Percentiles rank a stretch among this genome's conserved stretches.
These are phyloP conservation scores for Gyrodon lividus DNA, from an alignment of 768 basidiomycete species.

Conservation along the genomic window DNA sequence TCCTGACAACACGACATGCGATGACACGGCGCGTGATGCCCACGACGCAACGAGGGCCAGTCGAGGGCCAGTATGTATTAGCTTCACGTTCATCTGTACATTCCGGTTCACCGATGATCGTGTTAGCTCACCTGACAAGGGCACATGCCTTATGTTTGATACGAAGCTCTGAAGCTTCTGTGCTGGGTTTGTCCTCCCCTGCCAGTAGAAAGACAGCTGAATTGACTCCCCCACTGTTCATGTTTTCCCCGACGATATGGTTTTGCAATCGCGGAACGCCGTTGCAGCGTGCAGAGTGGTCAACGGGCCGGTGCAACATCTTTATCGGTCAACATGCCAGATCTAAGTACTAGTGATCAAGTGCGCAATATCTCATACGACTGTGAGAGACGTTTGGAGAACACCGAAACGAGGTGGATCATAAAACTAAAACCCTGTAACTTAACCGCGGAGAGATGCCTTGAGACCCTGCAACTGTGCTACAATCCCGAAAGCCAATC, in stretches of 20 bases:
- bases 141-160: background rate
- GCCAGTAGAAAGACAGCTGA: background rate
- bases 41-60: slow-evolving; percentile 10
- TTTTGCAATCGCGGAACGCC: background rate
- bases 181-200: background rate
- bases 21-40: slow-evolving; percentile 10
- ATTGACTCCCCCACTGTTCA: background rate
- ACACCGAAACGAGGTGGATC: background rate
- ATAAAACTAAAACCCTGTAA: too few species aligned
- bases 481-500: slow-evolving; percentile 15
- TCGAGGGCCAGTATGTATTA: too few species aligned
- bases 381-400: background rate
- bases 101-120: background rate
- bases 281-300: background rate
- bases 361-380: background rate
- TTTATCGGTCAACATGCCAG: background rate
- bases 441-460: too few species aligned
- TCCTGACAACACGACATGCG: slow-evolving; percentile 5
- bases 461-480: slow-evolving; percentile 9
- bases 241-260: background rate
- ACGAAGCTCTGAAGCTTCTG: background rate
- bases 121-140: background rate
- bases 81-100: background rate
- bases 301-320: background rate
- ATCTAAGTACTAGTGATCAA: background rate